Base-by-base conservation (phyloP, 108 stramenopile genomes). In the Nannochloropsis gaditana region DNA sequence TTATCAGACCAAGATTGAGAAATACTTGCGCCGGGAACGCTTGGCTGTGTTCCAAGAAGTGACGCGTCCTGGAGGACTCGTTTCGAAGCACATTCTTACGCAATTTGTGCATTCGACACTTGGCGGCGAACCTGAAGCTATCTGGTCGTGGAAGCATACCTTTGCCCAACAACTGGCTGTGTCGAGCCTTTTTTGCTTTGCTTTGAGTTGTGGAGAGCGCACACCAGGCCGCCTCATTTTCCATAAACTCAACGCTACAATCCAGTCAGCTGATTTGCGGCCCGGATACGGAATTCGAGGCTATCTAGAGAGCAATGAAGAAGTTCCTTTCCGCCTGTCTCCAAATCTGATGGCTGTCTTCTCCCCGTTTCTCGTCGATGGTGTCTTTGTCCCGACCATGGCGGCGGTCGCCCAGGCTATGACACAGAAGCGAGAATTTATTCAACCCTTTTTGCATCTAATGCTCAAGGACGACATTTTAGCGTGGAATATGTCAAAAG, bases 321-420 rank as follows among this genome's bases (percentile, higher is more conserved):
- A 86, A 44, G 89, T 90, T 80, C 86, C 86, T 9, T 90, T 90
- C 83, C 47, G 89, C 41, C 44, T 90, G 45, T 86, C 89, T 42
- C 83, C 83, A 45, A 90, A 90, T 80, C 44, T 90, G 80, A 81
- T 83, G 21, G 84, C 89, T 5, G 83, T 87, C 21, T 83, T 90
- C 44, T 83, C 86, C 43, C 89, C 86, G 41, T 84, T 90, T 80
- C 45, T 90, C 50, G 84, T 90, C n/a, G 86, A 88, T 80, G 89
- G 86, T 2, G 89, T 87, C 31, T 42, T 90, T 19, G 83, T 85
- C 11, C 4, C 83, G 81, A 82, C 84, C 19, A 86, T 90, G 89
- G 86, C 84, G 45, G 84, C 89, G 81, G 81, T 84, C 43, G 86
- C 86, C 44, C 43, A 43, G 21, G 86, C 85, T 11, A 86, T 90